Percentiles rank a stretch among this genome's conserved stretches.
Evolutionary conservation across 805 yeast species (phyloP).

Genomic region (Candida germanica): DNA sequence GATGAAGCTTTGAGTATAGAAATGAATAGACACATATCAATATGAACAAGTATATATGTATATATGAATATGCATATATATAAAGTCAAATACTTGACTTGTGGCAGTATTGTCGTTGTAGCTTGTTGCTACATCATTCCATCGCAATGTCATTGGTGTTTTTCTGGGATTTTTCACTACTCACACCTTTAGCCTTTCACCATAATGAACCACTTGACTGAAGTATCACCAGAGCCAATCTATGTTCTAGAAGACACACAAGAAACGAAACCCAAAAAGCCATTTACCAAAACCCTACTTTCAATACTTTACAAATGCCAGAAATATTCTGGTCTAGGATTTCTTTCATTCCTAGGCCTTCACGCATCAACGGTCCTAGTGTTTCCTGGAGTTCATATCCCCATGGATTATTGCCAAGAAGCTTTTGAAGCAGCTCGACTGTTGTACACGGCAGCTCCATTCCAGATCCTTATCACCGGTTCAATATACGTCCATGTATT

Average conservation of each 20-base stretch:
- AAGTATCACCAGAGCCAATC: slow-evolving; percentile 13
- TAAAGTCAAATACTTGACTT: no score
- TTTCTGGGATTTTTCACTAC: no score
- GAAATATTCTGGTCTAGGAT: slow-evolving; percentile 58
- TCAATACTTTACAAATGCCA: slow-evolving; percentile 34
- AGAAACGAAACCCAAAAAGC: neutral
- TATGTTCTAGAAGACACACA: slow-evolving; percentile 1
- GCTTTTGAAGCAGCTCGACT: slow-evolving; percentile 58
- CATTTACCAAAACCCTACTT: slow-evolving; percentile 12
- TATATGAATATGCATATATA: no score
- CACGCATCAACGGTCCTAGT: slow-evolving; percentile 55
- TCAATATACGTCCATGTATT: slow-evolving; percentile 47
- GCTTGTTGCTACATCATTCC: no score
- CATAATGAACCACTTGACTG: neutral
- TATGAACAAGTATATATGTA: slow-evolving; percentile 1
- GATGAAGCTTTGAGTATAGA: slow-evolving; percentile 16
- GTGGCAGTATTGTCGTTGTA: no score
- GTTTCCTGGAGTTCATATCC: slow-evolving; percentile 47
- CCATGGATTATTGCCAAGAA: slow-evolving; percentile 49
- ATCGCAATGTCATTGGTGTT: no score
- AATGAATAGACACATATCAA: slow-evolving; percentile 1
- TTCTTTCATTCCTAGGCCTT: slow-evolving; percentile 53
- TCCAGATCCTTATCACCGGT: slow-evolving; percentile 51
- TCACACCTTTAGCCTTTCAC: no score
- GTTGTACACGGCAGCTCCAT: slow-evolving; percentile 51